These are phyloP conservation scores for Climacium dendroides DNA, from an alignment of 225 moss, liverwort and hornwort genomes.

Conservation along the genomic window DNA sequence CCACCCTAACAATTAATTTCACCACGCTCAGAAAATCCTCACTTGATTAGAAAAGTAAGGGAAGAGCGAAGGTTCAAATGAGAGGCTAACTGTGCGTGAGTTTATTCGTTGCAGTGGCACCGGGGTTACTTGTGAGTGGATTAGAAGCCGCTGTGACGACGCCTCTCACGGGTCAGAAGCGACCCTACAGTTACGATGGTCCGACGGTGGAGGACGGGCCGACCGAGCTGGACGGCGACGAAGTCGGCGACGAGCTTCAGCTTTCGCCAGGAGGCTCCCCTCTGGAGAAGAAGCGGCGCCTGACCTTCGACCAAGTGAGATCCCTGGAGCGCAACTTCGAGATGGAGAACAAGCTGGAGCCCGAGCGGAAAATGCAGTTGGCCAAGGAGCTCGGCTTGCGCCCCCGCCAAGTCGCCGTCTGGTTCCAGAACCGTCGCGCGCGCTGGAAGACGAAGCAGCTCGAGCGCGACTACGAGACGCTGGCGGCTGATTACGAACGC, in stretches of 20 bases:
- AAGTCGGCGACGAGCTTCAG: slow-evolving; percentile 41
- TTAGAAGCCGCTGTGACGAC: slow-evolving; percentile 20
- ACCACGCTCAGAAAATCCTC: not conserved
- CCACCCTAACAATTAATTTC: not conserved
- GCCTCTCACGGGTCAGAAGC: slow-evolving; percentile 54
- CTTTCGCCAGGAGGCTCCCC: slow-evolving; percentile 18
- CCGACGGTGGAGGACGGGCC: slow-evolving; percentile 54
- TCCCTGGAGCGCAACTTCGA: slow-evolving; percentile 92
- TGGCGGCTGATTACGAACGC: slow-evolving; percentile 67
- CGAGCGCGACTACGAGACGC: slow-evolving; percentile 81
- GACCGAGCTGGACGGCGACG: slow-evolving; percentile 17
- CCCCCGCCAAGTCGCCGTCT: slow-evolving; percentile 93
- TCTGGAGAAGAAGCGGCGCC: slow-evolving; percentile 80
- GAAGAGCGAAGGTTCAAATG: not conserved
- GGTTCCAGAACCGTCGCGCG: slow-evolving; percentile 98
- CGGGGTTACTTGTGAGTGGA: slow-evolving; percentile 4
- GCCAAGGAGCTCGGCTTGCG: slow-evolving; percentile 87
- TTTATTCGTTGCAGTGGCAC: not conserved
- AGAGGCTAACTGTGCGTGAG: not conserved
- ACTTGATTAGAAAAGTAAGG: not conserved
- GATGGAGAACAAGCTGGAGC: slow-evolving; percentile 94
- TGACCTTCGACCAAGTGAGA: slow-evolving; percentile 83
- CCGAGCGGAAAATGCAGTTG: slow-evolving; percentile 97
- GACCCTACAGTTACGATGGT: slow-evolving; percentile 51
- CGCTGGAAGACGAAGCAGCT: slow-evolving; percentile 98